Conservation (phyloP, 2,329 filamentous ascomycete genomes). For the Trichoderma sp. region DNA sequence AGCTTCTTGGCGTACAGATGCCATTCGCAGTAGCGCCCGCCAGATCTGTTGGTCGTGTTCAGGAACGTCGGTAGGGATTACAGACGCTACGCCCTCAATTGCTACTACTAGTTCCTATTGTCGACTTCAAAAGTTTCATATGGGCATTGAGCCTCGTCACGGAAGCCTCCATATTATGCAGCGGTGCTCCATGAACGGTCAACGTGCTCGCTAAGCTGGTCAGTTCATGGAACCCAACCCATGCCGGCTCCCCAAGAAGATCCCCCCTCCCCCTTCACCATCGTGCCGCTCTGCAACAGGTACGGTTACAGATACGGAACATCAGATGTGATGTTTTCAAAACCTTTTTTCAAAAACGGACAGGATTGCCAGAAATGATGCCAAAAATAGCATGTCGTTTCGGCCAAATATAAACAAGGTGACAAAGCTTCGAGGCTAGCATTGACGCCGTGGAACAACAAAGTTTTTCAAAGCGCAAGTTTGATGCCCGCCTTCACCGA, state of each 20-base stretch:
- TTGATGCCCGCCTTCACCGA: not conserved
- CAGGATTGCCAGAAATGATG: not conserved
- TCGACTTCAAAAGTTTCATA: not conserved
- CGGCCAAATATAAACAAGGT: slow-evolving; percentile 9
- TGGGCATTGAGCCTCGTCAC: not conserved
- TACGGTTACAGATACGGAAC: not conserved
- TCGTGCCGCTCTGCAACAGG: slow-evolving; percentile 1
- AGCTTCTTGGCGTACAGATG: not conserved
- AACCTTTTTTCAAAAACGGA: too few species aligned
- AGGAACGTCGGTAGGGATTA: not conserved
- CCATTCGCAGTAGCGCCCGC: not conserved
- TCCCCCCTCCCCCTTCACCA: not conserved
- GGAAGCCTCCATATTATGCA: not conserved
- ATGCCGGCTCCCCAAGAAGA: not conserved
- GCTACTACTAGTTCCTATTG: not conserved
- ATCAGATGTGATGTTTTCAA: not conserved
- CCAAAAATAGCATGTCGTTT: slow-evolving; percentile 5
- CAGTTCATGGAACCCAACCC: not conserved
- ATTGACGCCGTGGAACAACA: slow-evolving; percentile 6
- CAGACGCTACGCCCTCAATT: not conserved
- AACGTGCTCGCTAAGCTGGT: not conserved
- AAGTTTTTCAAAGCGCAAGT: not conserved
- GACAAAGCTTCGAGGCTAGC: slow-evolving; percentile 2
- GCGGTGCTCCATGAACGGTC: not conserved
- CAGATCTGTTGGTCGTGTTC: slow-evolving; percentile 6